Base-by-base conservation (phyloP, 352 stramenopile genomes). In the Phytopythium delawarense region DNA sequence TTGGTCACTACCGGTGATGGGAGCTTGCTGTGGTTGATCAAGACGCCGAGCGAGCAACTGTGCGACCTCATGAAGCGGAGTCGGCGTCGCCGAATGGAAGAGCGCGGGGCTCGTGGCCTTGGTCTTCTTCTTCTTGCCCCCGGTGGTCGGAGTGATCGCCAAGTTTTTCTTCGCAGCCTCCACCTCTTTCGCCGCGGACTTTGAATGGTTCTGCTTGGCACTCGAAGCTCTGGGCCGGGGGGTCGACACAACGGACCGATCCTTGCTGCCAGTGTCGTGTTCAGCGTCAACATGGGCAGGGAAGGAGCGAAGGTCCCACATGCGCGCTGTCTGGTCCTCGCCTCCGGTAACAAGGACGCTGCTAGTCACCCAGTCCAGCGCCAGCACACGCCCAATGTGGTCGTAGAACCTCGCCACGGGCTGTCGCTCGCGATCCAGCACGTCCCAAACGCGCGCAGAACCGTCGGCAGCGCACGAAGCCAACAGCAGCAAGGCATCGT, bases 291-390 rank as follows among this genome's bases (percentile, higher is more conserved):
- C 7, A 25, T 39, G 5, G 16, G 28, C 48, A 20, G 55, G 37
- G 18, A 30, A 61, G 23, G 15, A 46, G 57, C 57, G 69, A n/a
- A 75, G 79, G 32, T 80, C 64, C 84, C 84, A 94, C 13, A 88
- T 16, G 6, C 82, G 80, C 25, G 88, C 69, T 4, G 79, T 82
- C 65, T 94, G 85, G 48, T 91, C 82, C 23, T 92, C 82, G 28
- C 81, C 79, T 21, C 78, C 79, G 32, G 77, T 90, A n/a, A 75
- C 71, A 1, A 94, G 58, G 0, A 65, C 62, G 13, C 67, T 70
- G 4, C 61, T n/a, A 11, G 69, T 66, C 11, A 91, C 56, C 81
- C 85, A 94, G 9, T 74, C 71, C 4, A 90, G 53, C 0, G 80
- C 72, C 37, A 92, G 61, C 15, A 86, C 82, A 1, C 84, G 75